Evolutionary conservation across 805 yeast species (phyloP).

Genomic region (Yamadazyma phyllophila): DNA sequence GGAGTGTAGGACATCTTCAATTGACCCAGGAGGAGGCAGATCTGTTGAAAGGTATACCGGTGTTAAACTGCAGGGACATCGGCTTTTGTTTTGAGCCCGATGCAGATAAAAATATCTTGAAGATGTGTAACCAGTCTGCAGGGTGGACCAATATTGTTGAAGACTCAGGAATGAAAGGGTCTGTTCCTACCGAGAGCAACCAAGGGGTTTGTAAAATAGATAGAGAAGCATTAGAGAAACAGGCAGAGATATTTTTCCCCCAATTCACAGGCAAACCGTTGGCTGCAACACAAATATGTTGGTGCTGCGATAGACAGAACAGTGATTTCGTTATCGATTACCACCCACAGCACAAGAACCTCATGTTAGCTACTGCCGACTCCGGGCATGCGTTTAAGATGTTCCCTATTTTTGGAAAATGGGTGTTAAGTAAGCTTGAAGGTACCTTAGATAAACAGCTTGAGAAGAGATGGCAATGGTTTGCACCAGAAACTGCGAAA

Average conservation of each 20-base stretch:
- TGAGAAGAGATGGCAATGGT: constrained; percentile 12
- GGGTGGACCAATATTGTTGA: constrained; percentile 10
- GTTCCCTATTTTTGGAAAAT: constrained; percentile 32
- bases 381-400: constrained; percentile 41
- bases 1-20: constrained; percentile 16
- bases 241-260: constrained; percentile 13
- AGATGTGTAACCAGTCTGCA: constrained; percentile 14
- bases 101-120: constrained; percentile 11
- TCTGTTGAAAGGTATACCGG: constrained; percentile 11
- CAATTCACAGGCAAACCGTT: constrained; percentile 6
- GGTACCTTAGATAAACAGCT: constrained; percentile 8
- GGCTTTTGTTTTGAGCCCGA: constrained; percentile 16
- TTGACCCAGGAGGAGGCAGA: constrained; percentile 11
- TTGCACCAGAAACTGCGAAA: constrained; percentile 2
- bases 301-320: constrained; percentile 35
- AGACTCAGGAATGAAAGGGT: background rate
- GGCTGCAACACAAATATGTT: constrained; percentile 19
- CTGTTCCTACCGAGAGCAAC: constrained; percentile 14
- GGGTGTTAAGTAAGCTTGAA: constrained; percentile 13
- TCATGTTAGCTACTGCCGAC: constrained; percentile 38
- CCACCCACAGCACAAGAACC: constrained; percentile 26
- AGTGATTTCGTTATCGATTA: constrained; percentile 33
- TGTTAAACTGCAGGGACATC: constrained; percentile 13
- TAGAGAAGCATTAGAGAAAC: constrained; percentile 6
- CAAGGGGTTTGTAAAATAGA: constrained; percentile 11